phyloP scores from a whole-genome alignment of 2,329 filamentous ascomycete genomes.

The Aaosphaeria arxii region DNA sequence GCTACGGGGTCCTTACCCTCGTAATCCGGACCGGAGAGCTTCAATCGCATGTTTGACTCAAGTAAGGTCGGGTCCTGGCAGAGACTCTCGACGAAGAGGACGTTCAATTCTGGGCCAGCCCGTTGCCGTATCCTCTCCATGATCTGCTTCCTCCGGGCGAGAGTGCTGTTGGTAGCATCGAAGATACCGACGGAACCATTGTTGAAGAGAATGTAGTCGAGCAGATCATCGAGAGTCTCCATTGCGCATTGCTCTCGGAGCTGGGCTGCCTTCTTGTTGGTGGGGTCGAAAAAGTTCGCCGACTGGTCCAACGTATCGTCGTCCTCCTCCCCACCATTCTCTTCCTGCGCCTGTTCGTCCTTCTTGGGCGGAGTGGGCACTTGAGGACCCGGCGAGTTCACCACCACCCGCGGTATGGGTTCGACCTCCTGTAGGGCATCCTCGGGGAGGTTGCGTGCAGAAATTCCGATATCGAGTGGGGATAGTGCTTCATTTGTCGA shows the following conservation, averaged over 20 bases:
- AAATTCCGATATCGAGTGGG: slow-evolving; percentile 27
- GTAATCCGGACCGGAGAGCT: slow-evolving; percentile 94
- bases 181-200: slow-evolving; percentile 91
- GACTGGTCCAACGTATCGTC: slow-evolving; percentile 74
- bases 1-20: slow-evolving; percentile 84
- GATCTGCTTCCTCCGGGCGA: slow-evolving; percentile 77
- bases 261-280: slow-evolving; percentile 76
- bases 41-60: slow-evolving; percentile 95
- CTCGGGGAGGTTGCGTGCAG: slow-evolving; percentile 12
- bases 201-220: slow-evolving; percentile 80
- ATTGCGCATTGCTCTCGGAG: slow-evolving; percentile 89
- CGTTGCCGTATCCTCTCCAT: slow-evolving; percentile 78
- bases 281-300: slow-evolving; percentile 89
- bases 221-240: slow-evolving; percentile 84
- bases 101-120: slow-evolving; percentile 80
- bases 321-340: slow-evolving; percentile 24
- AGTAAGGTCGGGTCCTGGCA: slow-evolving; percentile 81
- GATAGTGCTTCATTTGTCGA: slow-evolving; percentile 32
- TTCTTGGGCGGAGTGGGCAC: slow-evolving; percentile 11
- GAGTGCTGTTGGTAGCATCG: slow-evolving; percentile 95
- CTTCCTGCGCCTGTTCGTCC: neutral
- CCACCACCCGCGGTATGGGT: slow-evolving; percentile 23
- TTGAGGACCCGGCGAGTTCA: slow-evolving; percentile 32
- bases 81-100: slow-evolving; percentile 92
- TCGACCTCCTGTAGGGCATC: neutral